Conservation (phyloP, 106 monocot genomes). For the Xerophyta viscosa region DNA sequence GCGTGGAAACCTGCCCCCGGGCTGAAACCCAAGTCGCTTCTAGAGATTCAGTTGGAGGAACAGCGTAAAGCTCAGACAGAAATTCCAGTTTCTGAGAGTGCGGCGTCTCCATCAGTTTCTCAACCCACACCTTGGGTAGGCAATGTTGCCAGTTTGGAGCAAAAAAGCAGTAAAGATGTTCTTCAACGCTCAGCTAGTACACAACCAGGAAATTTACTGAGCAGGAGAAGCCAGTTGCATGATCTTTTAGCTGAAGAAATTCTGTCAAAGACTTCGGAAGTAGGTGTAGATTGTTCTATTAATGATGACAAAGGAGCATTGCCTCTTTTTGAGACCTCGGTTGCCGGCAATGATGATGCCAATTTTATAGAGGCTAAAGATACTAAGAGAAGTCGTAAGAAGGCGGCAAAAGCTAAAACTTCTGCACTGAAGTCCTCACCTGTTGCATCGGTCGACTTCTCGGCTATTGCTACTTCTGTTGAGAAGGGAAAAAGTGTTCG, state of each 20-base stretch:
- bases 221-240: slow-evolving; percentile 65
- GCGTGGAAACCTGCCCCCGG: slow-evolving; percentile 82
- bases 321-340: slow-evolving; percentile 10
- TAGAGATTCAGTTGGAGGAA: slow-evolving; percentile 94
- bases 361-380: slow-evolving; percentile 94
- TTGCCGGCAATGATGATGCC: slow-evolving; percentile 33
- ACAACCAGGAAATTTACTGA: slow-evolving; percentile 15
- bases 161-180: slow-evolving; percentile 24
- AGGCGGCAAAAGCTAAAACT: slow-evolving; percentile 65
- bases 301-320: slow-evolving; percentile 11
- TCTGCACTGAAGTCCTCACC: slow-evolving; percentile 42
- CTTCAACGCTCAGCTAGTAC: slow-evolving; percentile 1
- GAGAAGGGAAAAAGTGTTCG: slow-evolving; percentile 41
- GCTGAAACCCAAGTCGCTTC: slow-evolving; percentile 67
- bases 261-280: slow-evolving; percentile 42
- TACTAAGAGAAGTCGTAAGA: slow-evolving; percentile 66
- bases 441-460: slow-evolving; percentile 32
- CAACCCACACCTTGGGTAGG: slow-evolving; percentile 27
- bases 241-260: slow-evolving; percentile 82
- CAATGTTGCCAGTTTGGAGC: slow-evolving; percentile 28
- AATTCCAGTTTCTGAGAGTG: slow-evolving; percentile 11
- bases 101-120: slow-evolving; percentile 1
- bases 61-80: slow-evolving; percentile 38
- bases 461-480: slow-evolving; percentile 13
- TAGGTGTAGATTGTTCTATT: slow-evolving; percentile 9